Conservation (phyloP, 2,329 filamentous ascomycete genomes). For the Grosmannia penicillata region DNA sequence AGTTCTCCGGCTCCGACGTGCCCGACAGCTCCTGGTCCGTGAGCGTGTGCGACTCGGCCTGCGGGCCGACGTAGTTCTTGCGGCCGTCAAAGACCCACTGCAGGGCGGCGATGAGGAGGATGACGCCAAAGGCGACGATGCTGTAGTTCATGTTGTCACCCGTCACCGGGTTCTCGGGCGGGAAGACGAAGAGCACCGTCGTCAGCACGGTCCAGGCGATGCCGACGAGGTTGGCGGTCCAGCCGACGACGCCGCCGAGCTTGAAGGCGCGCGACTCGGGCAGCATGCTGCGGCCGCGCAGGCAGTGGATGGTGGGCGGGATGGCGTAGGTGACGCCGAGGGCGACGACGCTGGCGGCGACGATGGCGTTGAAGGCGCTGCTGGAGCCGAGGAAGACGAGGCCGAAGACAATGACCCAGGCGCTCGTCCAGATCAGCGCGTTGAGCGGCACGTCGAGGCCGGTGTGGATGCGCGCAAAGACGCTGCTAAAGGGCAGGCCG, state of each 20-base stretch:
- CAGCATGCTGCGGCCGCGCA: constrained; percentile 48
- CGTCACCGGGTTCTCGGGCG: constrained; percentile 49
- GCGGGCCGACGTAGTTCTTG: constrained; percentile 29
- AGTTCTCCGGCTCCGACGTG: too few relatives aligned
- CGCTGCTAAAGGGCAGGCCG: constrained; percentile 44
- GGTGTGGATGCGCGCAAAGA: constrained; percentile 48
- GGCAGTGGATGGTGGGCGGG: constrained; percentile 53
- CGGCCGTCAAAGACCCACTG: constrained; percentile 34
- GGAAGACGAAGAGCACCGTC: constrained; percentile 62
- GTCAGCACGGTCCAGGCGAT: constrained; percentile 54
- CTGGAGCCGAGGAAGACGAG: constrained; percentile 45
- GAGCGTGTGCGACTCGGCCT: constrained; percentile 7
- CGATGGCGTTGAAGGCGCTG: constrained; percentile 43
- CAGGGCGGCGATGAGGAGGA: constrained; percentile 25
- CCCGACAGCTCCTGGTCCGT: constrained; percentile 3
- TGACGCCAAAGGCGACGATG: constrained; percentile 31
- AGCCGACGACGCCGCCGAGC: constrained; percentile 20
- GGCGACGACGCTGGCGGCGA: constrained; percentile 28
- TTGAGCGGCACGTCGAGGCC: constrained; percentile 51
- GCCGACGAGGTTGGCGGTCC: constrained; percentile 27
- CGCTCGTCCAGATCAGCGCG: constrained; percentile 41
- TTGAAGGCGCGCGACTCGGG: constrained; percentile 31
- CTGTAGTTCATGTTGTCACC: constrained; percentile 53
- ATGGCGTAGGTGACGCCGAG: constrained; percentile 62
- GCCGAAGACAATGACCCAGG: constrained; percentile 37